Evolutionary conservation across 331 rosid species (phyloP).

Genomic region (Dryas integrifolia): DNA sequence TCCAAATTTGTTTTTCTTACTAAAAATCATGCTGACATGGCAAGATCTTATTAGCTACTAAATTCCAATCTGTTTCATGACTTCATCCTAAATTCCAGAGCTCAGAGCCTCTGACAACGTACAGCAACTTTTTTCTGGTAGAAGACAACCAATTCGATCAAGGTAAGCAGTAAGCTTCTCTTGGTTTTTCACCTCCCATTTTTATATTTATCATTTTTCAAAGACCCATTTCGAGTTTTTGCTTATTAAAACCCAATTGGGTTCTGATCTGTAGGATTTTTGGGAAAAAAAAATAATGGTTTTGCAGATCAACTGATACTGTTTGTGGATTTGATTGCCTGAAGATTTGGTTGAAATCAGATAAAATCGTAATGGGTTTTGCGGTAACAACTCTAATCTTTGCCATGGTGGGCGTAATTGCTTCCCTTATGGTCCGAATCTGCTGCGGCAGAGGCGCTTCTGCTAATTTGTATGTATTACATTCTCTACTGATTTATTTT

Average conservation of each 20-base stretch:
- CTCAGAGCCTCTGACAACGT: background rate
- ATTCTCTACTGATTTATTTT: background rate
- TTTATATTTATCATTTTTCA: background rate
- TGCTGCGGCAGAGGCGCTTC: constrained; percentile 74
- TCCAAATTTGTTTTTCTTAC: too few species aligned
- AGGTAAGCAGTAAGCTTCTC: constrained; percentile 3
- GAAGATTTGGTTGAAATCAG: constrained; percentile 30
- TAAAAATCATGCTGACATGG: background rate
- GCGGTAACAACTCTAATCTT: constrained; percentile 65
- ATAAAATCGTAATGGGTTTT: constrained; percentile 56
- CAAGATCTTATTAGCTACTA: background rate
- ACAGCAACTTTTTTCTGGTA: background rate
- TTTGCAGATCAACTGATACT: constrained; percentile 20
- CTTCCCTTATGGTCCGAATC: constrained; percentile 67
- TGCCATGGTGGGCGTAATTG: constrained; percentile 55
- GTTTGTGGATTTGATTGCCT: constrained; percentile 2
- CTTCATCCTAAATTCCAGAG: background rate
- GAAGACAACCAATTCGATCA: constrained; percentile 1
- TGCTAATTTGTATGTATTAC: constrained; percentile 51
- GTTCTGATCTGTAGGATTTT: background rate
- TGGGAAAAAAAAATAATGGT: background rate
- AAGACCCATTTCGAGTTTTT: background rate
- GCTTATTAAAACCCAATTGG: background rate
- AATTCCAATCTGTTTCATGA: background rate
- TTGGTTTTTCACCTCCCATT: background rate